Percentiles rank a stretch among this genome's conserved stretches.
These are phyloP conservation scores for Colletotrichum karsti DNA, from an alignment of 2,329 filamentous ascomycete species.

Conservation along the genomic window DNA sequence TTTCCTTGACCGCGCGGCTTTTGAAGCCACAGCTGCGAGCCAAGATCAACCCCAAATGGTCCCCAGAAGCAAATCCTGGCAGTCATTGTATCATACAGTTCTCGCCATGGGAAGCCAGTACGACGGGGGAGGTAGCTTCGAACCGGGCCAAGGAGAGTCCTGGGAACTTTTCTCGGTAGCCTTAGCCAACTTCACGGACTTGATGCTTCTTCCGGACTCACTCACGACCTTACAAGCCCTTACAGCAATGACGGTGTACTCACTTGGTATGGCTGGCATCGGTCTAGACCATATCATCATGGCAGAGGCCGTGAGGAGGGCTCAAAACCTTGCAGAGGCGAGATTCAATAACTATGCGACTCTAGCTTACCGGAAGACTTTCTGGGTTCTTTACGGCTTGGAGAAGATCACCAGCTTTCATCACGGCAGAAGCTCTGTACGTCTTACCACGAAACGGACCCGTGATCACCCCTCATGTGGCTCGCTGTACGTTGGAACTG, in stretches of 20 bases:
- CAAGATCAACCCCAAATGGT: not conserved
- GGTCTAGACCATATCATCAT: constrained; percentile 36
- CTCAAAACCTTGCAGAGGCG: constrained; percentile 36
- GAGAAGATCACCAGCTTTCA: constrained; percentile 46
- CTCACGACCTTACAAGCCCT: constrained; percentile 39
- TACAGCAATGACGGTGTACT: constrained; percentile 40
- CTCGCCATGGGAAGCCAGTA: constrained; percentile 45
- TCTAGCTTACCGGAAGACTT: constrained; percentile 39
- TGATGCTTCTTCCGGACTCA: constrained; percentile 40
- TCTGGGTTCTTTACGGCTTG: constrained; percentile 49
- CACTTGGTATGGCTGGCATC: constrained; percentile 34
- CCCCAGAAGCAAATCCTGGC: constrained; percentile 34
- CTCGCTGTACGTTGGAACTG: no score
- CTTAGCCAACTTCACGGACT: constrained; percentile 41
- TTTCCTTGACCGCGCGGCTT: constrained; percentile 38
- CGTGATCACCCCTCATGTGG: no score
- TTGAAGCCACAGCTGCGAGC: constrained; percentile 11
- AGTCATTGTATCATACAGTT: constrained; percentile 41
- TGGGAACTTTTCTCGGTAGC: constrained; percentile 33
- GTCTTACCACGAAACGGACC: no score
- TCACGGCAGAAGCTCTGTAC: constrained; percentile 40
- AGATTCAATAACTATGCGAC: constrained; percentile 28
- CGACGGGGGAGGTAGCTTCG: constrained; percentile 32
- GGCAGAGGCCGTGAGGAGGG: constrained; percentile 39
- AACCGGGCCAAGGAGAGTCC: constrained; percentile 27